Base-by-base conservation (phyloP, 129 eudicot species). In the Sambucus nigra region DNA sequence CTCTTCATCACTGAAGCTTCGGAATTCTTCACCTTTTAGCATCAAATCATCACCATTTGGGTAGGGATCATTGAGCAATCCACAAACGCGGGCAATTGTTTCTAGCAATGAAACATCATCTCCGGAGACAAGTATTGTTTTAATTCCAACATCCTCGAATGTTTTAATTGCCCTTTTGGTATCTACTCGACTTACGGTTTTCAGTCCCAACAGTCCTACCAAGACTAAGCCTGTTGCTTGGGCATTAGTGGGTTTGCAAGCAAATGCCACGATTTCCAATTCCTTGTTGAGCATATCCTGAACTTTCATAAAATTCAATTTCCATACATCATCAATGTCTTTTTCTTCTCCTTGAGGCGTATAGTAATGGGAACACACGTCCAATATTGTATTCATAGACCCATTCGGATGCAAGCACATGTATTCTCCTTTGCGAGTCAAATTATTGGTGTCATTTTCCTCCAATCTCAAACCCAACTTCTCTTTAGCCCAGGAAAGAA, bases 1-100 rank as follows among this genome's bases (percentile, higher is more conserved):
- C n/a, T 62, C 71, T 12, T 26, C 26, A 24, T 56, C 7, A 14
- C 25, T 56, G 31, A 53, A 67, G 0, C 32, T 17, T 33, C 73
- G 61, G 41, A 67, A 73, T n/a, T 15, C 57, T 51, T 74, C 64
- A 19, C 66, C 80, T 21, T 29, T 62, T 12, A 62, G 29, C 47
- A 51, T 57, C n/a, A n/a, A n/a, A n/a, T 22, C 23, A 63, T 47
- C 55, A 11, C 31, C 28, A 5, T 45, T 24, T 4, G 58, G 51
- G n/a, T 22, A 3, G 35, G 33, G 60, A 18, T 55, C 19, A 35
- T 27, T 67, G 27, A 32, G 67, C 63, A 28, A 74, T 33, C 31
- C 47, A n/a, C n/a, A n/a, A n/a, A n/a, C n/a, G n/a, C n/a, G n/a
- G n/a, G n/a, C n/a, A n/a, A n/a, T n/a, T n/a, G 21, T 51, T 39